These are phyloP conservation scores for Bruguiera hainesii DNA, from an alignment of 441 rosid genomes.

Conservation along the genomic window DNA sequence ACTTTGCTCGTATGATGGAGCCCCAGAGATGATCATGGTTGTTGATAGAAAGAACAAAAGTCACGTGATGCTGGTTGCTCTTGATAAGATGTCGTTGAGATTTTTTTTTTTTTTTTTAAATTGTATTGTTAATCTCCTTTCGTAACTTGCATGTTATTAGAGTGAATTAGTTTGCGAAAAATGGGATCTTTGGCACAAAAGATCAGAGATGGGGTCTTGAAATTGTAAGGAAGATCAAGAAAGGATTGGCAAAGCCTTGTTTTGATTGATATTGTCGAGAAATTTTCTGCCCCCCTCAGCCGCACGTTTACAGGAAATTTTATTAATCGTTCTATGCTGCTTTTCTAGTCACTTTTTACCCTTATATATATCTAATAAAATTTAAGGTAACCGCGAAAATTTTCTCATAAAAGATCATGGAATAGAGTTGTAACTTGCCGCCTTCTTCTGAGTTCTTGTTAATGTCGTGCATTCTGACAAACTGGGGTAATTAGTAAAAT, in stretches of 20 bases:
- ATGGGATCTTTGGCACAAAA: neutral
- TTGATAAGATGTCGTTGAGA: neutral
- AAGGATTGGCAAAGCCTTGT: too few relatives aligned
- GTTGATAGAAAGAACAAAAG: neutral
- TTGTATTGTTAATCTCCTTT: neutral
- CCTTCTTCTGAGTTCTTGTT: too few relatives aligned
- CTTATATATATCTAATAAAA: too few relatives aligned
- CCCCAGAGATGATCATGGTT: constrained; percentile 36
- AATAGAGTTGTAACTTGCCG: too few relatives aligned
- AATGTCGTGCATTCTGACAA: too few relatives aligned
- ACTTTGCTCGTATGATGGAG: constrained; percentile 80
- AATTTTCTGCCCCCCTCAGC: neutral
- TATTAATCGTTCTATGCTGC: neutral
- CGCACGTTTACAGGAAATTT: neutral
- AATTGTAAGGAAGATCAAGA: too few relatives aligned
- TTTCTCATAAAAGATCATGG: too few relatives aligned
- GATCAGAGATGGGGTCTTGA: neutral
- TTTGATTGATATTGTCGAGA: neutral
- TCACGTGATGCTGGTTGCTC: constrained; percentile 26
- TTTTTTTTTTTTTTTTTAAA: too few relatives aligned
- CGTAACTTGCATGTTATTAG: neutral
- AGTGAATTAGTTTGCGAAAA: neutral
- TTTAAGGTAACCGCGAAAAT: too few relatives aligned
- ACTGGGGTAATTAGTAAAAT: too few relatives aligned
- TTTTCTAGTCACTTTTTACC: neutral